Evolutionary conservation across 225 moss, liverwort and hornwort genomes (phyloP).

Genomic region (Thuidium tamariscinum): DNA sequence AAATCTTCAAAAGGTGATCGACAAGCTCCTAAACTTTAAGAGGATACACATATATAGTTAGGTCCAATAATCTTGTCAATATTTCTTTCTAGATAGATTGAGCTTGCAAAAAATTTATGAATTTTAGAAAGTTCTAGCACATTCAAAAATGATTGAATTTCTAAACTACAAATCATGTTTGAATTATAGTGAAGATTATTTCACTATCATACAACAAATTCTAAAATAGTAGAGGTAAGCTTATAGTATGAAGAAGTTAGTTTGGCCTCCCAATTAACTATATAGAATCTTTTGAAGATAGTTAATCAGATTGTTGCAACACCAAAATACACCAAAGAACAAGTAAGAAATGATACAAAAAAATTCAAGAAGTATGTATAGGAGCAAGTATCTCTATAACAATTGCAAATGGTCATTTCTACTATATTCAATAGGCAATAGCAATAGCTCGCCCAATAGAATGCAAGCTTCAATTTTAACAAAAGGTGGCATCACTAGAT

Average conservation of each 20-base stretch:
- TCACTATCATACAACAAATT: no score
- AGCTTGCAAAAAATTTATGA: no score
- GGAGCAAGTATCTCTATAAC: neutral
- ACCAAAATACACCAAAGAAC: accelerated
- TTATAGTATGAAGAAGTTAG: neutral
- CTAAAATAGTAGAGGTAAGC: neutral
- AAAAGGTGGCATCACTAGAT: neutral
- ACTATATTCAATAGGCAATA: no score
- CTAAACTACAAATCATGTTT: no score
- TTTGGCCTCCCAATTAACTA: neutral
- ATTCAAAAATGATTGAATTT: no score
- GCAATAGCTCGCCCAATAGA: no score
- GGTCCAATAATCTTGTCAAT: no score
- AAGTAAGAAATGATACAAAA: neutral
- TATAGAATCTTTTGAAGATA: neutral
- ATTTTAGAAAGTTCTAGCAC: no score
- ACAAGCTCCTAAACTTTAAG: neutral
- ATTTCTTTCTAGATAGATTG: no score
- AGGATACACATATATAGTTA: no score
- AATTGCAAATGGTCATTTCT: neutral
- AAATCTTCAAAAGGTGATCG: neutral
- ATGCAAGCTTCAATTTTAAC: neutral
- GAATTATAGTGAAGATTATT: no score
- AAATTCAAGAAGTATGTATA: neutral
- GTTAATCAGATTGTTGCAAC: no score